These are phyloP conservation scores for Castanea crenata DNA, from an alignment of 306 rosid genomes.

Conservation along the genomic window DNA sequence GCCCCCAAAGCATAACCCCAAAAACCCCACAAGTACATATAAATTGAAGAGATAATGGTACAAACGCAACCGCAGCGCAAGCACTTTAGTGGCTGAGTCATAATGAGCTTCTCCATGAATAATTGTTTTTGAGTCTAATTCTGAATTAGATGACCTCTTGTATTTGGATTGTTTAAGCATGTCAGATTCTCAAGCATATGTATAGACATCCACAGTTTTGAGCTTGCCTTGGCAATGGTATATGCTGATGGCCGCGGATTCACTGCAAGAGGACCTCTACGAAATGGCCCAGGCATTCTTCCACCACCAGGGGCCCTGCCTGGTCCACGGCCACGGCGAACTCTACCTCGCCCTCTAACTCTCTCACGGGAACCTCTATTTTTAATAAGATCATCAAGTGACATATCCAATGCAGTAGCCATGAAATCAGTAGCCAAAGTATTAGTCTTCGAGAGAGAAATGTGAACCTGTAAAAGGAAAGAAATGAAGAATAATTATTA, in stretches of 20 bases:
- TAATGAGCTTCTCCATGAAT: conserved; percentile 68
- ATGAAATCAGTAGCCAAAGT: conserved; percentile 25
- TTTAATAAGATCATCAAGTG: conserved; percentile 89
- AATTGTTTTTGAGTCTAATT: conserved; percentile 51
- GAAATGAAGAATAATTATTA: neutral
- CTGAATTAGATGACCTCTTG: conserved; percentile 41
- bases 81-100: conserved; percentile 53
- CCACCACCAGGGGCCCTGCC: conserved; percentile 52
- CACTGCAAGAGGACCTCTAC: conserved; percentile 69
- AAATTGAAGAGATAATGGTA: conserved; percentile 53
- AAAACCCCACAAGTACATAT: conserved; percentile 58
- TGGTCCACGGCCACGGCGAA: conserved; percentile 67
- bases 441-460: conserved; percentile 16
- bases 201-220: conserved; percentile 67
- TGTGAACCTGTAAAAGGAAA: conserved; percentile 20
- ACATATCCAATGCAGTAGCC: conserved; percentile 87
- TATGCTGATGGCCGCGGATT: conserved; percentile 67
- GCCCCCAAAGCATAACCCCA: conserved; percentile 75
- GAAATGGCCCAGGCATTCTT: conserved; percentile 54
- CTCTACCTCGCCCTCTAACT: conserved; percentile 75
- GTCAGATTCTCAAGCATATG: conserved; percentile 76
- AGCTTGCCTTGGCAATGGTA: conserved; percentile 99
- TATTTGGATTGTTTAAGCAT: conserved; percentile 37
- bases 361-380: conserved; percentile 67
- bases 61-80: conserved; percentile 44